Evolutionary conservation across 2,329 filamentous ascomycete species (phyloP).

Genomic region (Pleochaeta shiraiana): DNA sequence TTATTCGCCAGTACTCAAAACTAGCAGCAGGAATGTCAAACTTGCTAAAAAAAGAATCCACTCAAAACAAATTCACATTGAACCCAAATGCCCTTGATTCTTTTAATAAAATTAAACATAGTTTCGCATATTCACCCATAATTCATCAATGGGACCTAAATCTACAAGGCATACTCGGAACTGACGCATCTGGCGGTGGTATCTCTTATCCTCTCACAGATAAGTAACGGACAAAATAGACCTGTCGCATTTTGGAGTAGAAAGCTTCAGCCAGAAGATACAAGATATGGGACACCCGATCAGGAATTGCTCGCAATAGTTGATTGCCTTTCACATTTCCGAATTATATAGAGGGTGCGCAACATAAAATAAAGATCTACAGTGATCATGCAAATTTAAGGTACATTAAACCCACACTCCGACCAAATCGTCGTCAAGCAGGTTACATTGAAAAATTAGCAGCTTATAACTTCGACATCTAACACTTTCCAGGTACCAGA

Average conservation of each 20-base stretch:
- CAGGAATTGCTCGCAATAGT: not conserved
- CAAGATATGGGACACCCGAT: not conserved
- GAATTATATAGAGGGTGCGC: not conserved
- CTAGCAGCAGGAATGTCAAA: not conserved
- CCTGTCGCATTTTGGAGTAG: not conserved
- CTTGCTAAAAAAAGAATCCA: not conserved
- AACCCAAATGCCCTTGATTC: not conserved
- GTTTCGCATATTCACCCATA: not conserved
- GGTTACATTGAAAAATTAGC: conserved; percentile 1
- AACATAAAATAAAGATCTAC: not conserved
- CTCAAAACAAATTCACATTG: conserved; percentile 1
- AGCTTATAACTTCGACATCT: conserved; percentile 1
- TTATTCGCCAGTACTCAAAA: not conserved
- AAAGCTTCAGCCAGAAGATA: not conserved
- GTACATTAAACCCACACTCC: not conserved
- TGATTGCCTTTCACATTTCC: not conserved
- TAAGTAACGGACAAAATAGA: not conserved
- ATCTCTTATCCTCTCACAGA: not conserved
- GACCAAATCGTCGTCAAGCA: not conserved
- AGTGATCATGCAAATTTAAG: not conserved
- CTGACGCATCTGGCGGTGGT: not conserved
- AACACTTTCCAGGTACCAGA: not conserved
- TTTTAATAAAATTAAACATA: not conserved
- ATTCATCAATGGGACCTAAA: not conserved
- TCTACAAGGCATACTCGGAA: conserved; percentile 3